Evolutionary conservation across 2,329 filamentous ascomycete genomes (phyloP), one percentile per base, ranked within the genome.

Genomic region (Fusarium buharicum): DNA sequence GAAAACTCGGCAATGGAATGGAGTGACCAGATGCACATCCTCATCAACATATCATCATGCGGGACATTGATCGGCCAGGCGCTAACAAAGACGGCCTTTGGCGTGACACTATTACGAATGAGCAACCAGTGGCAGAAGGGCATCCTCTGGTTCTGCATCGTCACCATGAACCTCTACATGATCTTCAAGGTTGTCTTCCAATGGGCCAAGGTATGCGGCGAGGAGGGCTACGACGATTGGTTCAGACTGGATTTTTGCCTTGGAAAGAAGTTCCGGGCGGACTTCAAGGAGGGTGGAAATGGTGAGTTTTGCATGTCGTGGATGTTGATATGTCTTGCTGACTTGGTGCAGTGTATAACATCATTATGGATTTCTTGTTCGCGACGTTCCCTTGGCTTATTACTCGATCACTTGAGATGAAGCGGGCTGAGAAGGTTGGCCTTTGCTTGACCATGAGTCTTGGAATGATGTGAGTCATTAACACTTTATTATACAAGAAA

Each of bases 281-380:
- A 77, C 33, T 81, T 82, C 63, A 84, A 84, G 57, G 78, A 81
- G 50, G 80, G 78, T 9, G 82, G 82, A 30, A 83, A 84, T 59
- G 74, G 80, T 82, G 55, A 70, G 80, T 62, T n/a, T 3, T 16
- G 3, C 3, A 1, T 2, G 4, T 6, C 4, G 28, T 8, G 6
- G 2, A 4, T 0, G 1, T 6, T 13, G 0, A 5, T 4, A 3
- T 3, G 1, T 4, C 1, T 33, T 44, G 64, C 46, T 51, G 6
- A 64, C 28, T 3, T 3, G 33, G 11, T 6, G 2, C 56, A 83
- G 80, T 81, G 6, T 83, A 82, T 68, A 84, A 83, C 66, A 80
- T 83, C 51, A 73, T 83, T 24, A 84, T 83, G 79, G 82, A 84
- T 55, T 82, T 84, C 36, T 62, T 81, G 0, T 79, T 84, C 62